These are phyloP conservation scores for Carex cristatella DNA, from an alignment of 176 grass and related monocot species.

Conservation along the genomic window DNA sequence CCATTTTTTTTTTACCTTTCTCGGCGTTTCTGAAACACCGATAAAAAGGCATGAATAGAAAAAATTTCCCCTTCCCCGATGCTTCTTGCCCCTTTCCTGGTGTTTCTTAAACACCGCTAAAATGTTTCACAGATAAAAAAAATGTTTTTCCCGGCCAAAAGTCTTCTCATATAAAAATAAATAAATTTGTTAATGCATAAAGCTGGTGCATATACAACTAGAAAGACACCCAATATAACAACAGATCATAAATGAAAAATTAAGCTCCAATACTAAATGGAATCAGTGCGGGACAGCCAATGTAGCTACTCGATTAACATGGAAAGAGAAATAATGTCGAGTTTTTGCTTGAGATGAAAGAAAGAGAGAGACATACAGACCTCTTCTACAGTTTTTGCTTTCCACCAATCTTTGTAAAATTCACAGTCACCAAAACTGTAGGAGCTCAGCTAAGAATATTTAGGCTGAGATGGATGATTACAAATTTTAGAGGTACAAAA, in stretches of 20 bases:
- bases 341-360: slow-evolving; percentile 45
- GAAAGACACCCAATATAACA: background rate
- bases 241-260: background rate
- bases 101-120: too few relatives aligned
- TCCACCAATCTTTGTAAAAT: slow-evolving; percentile 99
- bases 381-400: slow-evolving; percentile 98
- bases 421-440: slow-evolving; percentile 86
- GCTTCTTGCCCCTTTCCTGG: too few relatives aligned
- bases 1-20: too few relatives aligned
- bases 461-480: slow-evolving; percentile 46
- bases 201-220: background rate
- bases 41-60: too few relatives aligned
- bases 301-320: background rate
- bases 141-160: too few relatives aligned
- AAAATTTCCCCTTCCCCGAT: too few relatives aligned
- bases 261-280: background rate
- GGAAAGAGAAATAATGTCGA: slow-evolving; percentile 30
- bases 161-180: too few relatives aligned
- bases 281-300: background rate
- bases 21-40: too few relatives aligned
- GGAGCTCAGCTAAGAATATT: slow-evolving; percentile 89
- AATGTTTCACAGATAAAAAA: too few relatives aligned
- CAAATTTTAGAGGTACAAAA: slow-evolving; percentile 2
- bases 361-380: slow-evolving; percentile 29
- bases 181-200: too few relatives aligned